Evolutionary conservation across 805 yeast species (phyloP).

Genomic region (Debaryomyces maramus): DNA sequence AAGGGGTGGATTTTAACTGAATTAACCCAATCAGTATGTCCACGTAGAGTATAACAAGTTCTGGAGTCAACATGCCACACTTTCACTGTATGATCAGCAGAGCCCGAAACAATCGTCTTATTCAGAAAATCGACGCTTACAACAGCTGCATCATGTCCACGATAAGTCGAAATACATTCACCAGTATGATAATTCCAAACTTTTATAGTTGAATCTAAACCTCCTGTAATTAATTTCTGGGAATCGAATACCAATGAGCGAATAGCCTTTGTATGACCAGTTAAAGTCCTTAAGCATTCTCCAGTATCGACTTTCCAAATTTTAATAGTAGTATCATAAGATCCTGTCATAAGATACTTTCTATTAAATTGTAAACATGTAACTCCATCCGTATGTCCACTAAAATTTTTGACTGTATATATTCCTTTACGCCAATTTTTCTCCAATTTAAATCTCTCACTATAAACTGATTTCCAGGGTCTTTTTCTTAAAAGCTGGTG

Average conservation of each 20-base stretch:
- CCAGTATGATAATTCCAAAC: conserved; percentile 98
- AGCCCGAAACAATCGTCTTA: conserved; percentile 86
- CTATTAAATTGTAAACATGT: conserved; percentile 82
- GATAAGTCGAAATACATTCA: conserved; percentile 87
- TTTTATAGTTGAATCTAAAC: conserved; percentile 85
- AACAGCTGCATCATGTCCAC: conserved; percentile 89
- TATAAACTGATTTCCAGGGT: conserved; percentile 95
- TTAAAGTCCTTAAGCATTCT: conserved; percentile 68
- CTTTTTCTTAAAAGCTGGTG: conserved; percentile 38
- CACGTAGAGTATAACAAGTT: conserved; percentile 88
- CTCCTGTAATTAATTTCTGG: conserved; percentile 87
- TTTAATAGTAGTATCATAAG: conserved; percentile 85
- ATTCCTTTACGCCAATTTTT: conserved; percentile 91
- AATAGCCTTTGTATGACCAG: conserved; percentile 89
- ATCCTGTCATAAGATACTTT: conserved; percentile 79
- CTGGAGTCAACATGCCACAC: conserved; percentile 96
- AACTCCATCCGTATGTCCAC: conserved; percentile 88
- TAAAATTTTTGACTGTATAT: conserved; percentile 60
- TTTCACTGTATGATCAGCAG: conserved; percentile 88
- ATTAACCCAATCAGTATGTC: conserved; percentile 91
- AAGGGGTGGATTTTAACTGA: conserved; percentile 82
- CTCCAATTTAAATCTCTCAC: conserved; percentile 88
- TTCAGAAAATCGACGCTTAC: conserved; percentile 77
- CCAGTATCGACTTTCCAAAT: conserved; percentile 92
- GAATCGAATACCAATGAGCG: conserved; percentile 82